Conservation (phyloP, 768 basidiomycete species). For the Tricholoma terreum region DNA sequence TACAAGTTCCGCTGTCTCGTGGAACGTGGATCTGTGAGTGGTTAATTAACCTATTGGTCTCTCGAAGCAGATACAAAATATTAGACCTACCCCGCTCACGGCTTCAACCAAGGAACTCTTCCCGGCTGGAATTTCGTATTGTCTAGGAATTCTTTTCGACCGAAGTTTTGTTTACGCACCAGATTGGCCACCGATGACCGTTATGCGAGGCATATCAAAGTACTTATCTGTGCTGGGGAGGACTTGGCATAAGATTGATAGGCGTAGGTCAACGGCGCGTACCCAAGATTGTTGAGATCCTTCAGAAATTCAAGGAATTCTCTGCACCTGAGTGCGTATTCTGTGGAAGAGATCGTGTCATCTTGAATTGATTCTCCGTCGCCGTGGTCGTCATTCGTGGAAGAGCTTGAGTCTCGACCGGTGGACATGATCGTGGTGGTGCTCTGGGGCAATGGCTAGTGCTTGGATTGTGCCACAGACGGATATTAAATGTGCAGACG, state of each 20-base stretch:
- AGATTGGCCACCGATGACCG: constrained; percentile 43
- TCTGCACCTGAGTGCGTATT: constrained; percentile 38
- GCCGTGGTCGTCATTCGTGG: background rate
- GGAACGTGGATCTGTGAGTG: constrained; percentile 52
- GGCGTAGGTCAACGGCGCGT: constrained; percentile 2
- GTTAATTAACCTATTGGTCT: background rate
- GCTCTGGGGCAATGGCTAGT: no score
- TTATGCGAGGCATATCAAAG: constrained; percentile 49
- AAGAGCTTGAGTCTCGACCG: background rate
- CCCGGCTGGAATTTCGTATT: constrained; percentile 37
- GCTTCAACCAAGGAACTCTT: constrained; percentile 62
- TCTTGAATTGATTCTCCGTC: background rate
- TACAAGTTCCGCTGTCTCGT: constrained; percentile 60
- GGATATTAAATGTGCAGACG: no score
- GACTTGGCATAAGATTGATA: background rate
- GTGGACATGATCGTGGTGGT: no score
- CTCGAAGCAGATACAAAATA: background rate
- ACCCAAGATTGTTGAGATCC: constrained; percentile 41
- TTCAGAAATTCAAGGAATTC: constrained; percentile 37
- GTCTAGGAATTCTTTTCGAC: constrained; percentile 29
- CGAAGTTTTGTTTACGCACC: constrained; percentile 5
- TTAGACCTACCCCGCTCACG: constrained; percentile 45
- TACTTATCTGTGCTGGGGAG: constrained; percentile 31
- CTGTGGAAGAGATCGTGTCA: background rate
- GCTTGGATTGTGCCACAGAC: no score